Conservation (phyloP, 257 asterid species). For the Cynanchum wilfordii region DNA sequence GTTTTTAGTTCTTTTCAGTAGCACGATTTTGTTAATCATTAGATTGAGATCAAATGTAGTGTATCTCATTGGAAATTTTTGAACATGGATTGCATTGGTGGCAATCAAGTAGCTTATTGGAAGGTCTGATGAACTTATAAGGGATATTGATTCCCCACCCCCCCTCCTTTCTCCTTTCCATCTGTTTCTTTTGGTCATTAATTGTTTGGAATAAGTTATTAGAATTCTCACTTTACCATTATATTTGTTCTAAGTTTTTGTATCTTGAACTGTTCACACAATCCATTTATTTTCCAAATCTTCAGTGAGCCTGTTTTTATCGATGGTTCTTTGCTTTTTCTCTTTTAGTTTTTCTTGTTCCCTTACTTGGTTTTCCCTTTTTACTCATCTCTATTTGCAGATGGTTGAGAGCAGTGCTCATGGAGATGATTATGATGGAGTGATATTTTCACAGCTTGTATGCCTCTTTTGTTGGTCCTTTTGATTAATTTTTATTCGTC, state of each 20-base stretch:
- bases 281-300: not conserved
- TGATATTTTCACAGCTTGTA: constrained; percentile 95
- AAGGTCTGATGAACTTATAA: not conserved
- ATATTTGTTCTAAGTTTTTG: not conserved
- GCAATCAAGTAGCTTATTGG: not conserved
- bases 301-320: not conserved
- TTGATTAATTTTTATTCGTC: constrained; percentile 8
- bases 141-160: not conserved
- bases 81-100: not conserved
- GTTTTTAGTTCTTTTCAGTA: not conserved
- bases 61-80: not conserved
- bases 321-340: not conserved
- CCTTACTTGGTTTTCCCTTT: not conserved
- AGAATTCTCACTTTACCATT: not conserved
- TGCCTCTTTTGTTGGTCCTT: constrained; percentile 18
- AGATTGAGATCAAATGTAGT: not conserved
- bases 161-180: not conserved
- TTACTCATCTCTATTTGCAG: constrained; percentile 31
- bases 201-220: not conserved
- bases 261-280: not conserved
- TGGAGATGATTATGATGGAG: constrained; percentile 97
- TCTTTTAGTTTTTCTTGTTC: not conserved
- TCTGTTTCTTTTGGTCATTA: not conserved
- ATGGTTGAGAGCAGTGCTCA: constrained; percentile 96
- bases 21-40: not conserved